Evolutionary conservation across 2,329 filamentous ascomycete genomes (phyloP).

Genomic region (Colletotrichum orbiculare): DNA sequence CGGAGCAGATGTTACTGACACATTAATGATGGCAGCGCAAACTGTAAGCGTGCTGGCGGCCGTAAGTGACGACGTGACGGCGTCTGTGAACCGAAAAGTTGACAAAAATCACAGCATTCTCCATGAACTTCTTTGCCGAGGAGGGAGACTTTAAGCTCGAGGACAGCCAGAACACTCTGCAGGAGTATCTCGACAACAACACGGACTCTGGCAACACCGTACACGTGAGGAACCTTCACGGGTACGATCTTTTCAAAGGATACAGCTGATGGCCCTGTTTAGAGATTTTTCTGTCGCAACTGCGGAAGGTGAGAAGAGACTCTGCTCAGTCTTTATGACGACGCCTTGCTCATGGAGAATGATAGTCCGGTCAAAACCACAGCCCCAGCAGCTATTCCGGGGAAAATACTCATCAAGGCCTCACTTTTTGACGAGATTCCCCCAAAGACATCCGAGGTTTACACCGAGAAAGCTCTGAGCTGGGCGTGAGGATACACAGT

Average conservation of each 20-base stretch:
- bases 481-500: conserved; percentile 3
- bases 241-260: neutral
- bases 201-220: conserved; percentile 27
- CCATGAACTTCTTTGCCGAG: conserved; percentile 21
- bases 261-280: neutral
- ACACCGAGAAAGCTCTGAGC: conserved; percentile 1
- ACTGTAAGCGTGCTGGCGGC: conserved; percentile 31
- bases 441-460: conserved; percentile 7
- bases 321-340: too few relatives aligned
- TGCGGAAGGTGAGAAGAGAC: conserved; percentile 22
- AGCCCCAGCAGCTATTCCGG: neutral
- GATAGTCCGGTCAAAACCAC: conserved; percentile 18
- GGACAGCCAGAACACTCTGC: conserved; percentile 12
- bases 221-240: conserved; percentile 5
- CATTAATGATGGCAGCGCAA: conserved; percentile 2
- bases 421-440: conserved; percentile 32
- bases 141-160: conserved; percentile 22
- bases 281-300: conserved; percentile 29
- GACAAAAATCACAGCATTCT: neutral
- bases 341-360: too few relatives aligned
- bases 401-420: conserved; percentile 21
- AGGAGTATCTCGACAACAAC: conserved; percentile 24
- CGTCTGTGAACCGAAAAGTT: neutral
- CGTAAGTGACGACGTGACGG: conserved; percentile 4
- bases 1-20: neutral